Evolutionary conservation across 345 rosid genomes (phyloP), one percentile per base, ranked within the genome.

Genomic region (Turnera subulata): DNA sequence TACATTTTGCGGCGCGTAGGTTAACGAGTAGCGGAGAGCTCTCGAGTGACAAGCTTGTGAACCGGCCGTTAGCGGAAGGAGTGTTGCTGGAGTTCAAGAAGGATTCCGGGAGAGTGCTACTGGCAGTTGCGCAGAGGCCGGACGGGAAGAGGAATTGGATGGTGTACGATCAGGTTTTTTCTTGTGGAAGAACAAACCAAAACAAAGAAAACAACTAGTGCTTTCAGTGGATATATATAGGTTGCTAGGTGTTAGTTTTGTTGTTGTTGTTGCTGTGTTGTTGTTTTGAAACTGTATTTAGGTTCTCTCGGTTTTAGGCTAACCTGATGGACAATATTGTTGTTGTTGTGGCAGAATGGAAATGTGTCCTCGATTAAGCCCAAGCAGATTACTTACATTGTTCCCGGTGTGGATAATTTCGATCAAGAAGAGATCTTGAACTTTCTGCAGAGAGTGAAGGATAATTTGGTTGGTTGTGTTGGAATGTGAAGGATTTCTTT

Each of bases 101-200:
- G 76, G 94, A 92, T 39, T 25, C 89, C 0, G 99, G 84, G 4
- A 86, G 88, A 46, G 70, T 85, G 20, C 68, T 86, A 66, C 75
- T 89, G 37, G 99, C 94, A 11, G 91, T 92, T 50, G 76, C 85
- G 46, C 89, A 82, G 82, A 76, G 79, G 73, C 96, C 82, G 51
- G 99, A 89, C 75, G 96, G 99, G 58, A 92, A 92, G 75, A 89
- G 86, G 83, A 92, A 92, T 24, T 92, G 99, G 99, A 86, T 92
- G 85, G 99, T 92, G 81, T 71, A 74, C 68, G 99, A 92, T 87
- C 95, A 92, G 98, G 95, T 92, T 42, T 40, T 37, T 42, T 84
- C 78, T 62, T 35, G 59, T 81, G 50, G 58, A 50, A n/a, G n/a
- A 69, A 77, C 49, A 49, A 1, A 49, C 14, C 53, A 8, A 49